These are phyloP conservation scores for Penicillium fimorum DNA, from an alignment of 495 filamentous ascomycete genomes.

Conservation along the genomic window DNA sequence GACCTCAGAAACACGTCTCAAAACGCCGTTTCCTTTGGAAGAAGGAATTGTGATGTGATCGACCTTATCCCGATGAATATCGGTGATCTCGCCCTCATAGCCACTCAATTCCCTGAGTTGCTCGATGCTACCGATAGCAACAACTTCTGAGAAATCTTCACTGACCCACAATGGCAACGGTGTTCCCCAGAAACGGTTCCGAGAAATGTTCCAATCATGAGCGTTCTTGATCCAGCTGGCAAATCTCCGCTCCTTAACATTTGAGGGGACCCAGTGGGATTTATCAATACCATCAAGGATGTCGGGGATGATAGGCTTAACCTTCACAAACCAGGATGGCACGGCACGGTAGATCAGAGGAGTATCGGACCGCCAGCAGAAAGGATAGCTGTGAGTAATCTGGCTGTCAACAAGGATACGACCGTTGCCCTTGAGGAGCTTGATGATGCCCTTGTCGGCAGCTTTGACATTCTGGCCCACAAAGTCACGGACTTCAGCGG, in stretches of 20 bases:
- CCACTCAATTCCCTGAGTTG: constrained; percentile 88
- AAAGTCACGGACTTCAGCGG: constrained; percentile 77
- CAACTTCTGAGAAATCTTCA: constrained; percentile 79
- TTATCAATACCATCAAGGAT: constrained; percentile 88
- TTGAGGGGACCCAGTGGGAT: constrained; percentile 91
- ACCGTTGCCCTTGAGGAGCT: constrained; percentile 76
- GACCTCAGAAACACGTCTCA: constrained; percentile 83
- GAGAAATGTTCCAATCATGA: constrained; percentile 95
- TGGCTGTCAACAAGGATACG: constrained; percentile 86
- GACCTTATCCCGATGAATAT: constrained; percentile 92
- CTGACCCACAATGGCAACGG: constrained; percentile 92
- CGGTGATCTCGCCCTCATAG: constrained; percentile 78
- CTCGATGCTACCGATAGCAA: constrained; percentile 82
- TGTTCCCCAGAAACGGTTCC: constrained; percentile 97
- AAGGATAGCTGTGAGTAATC: constrained; percentile 90
- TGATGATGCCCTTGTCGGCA: constrained; percentile 93
- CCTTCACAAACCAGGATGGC: constrained; percentile 92
- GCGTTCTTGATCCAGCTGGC: constrained; percentile 84
- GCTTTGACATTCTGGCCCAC: constrained; percentile 88
- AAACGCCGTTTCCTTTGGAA: constrained; percentile 84
- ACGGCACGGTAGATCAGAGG: constrained; percentile 94
- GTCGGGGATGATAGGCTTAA: constrained; percentile 77
- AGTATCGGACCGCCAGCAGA: constrained; percentile 94
- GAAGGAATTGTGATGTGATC: constrained; percentile 91
- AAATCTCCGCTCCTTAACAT: constrained; percentile 91